Percentiles rank a stretch among this genome's conserved stretches.
Evolutionary conservation across 2,329 filamentous ascomycete species (phyloP).

Genomic region (Neofusicoccum sp.): DNA sequence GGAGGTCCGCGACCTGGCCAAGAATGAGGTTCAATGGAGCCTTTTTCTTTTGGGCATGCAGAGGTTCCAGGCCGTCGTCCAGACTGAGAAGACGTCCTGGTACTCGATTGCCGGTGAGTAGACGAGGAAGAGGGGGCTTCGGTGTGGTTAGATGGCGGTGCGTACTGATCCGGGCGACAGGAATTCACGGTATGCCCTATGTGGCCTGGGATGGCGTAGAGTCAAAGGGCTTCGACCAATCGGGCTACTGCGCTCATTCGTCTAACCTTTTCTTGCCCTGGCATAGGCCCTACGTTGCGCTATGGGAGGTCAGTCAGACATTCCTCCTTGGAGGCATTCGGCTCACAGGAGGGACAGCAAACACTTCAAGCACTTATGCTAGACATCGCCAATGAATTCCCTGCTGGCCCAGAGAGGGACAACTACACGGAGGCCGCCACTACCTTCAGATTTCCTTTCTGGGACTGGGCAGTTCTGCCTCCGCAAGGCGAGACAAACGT

Average conservation of each 20-base stretch:
- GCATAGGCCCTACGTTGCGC: slow-evolving; percentile 76
- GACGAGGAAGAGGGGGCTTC: not conserved
- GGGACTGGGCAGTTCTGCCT: slow-evolving; percentile 47
- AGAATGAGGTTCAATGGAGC: slow-evolving; percentile 66
- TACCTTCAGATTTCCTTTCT: slow-evolving; percentile 47
- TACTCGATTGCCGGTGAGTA: slow-evolving; percentile 71
- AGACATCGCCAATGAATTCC: slow-evolving; percentile 43
- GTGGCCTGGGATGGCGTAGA: slow-evolving; percentile 55
- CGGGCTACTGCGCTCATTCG: slow-evolving; percentile 75
- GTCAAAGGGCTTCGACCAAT: slow-evolving; percentile 51
- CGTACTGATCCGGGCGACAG: slow-evolving; percentile 41
- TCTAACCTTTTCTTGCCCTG: slow-evolving; percentile 75
- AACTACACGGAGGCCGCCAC: slow-evolving; percentile 42
- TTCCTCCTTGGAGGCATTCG: not conserved
- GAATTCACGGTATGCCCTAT: slow-evolving; percentile 76
- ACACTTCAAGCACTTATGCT: slow-evolving; percentile 40
- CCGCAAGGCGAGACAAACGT: slow-evolving; percentile 24
- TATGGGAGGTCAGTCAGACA: slow-evolving; percentile 51
- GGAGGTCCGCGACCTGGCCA: slow-evolving; percentile 66
- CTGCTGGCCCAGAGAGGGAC: slow-evolving; percentile 34
- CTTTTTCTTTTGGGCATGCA: slow-evolving; percentile 73
- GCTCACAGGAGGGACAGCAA: slow-evolving; percentile 35
- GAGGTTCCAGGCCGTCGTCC: slow-evolving; percentile 67
- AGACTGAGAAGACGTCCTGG: slow-evolving; percentile 66
- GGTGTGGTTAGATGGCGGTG: not conserved